Base-by-base conservation (phyloP, 768 basidiomycete species). In the Boletus eberwhitei region DNA sequence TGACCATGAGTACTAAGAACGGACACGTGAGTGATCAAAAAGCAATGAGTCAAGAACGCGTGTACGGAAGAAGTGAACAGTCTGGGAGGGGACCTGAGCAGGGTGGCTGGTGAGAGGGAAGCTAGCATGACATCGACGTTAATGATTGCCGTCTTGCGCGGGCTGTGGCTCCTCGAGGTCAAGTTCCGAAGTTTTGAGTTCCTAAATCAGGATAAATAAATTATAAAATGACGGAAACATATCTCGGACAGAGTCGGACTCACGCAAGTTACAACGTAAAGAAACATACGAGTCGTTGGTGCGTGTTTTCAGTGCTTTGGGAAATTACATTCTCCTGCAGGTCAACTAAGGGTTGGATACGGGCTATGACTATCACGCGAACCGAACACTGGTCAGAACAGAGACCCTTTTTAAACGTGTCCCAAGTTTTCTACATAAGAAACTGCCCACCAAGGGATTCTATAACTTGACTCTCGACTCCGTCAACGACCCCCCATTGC, bases 311-410 rank as follows among this genome's bases (percentile, higher is more conserved):
- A 5, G n/a, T 36, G 8, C 24, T n/a, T n/a, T 2, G 5, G 3
- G 11, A 22, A 57, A 57, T 57, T 46, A 47, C 48, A 45, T 55
- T 36, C 47, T 16, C 14, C 22, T 34, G 47, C 48, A 36, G 16
- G 38, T 19, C 22, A 47, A 24, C 5, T 22, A 35, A 35, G 5
- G 34, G 19, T 13, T 40, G 36, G 14, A 29, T 19, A n/a, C 36
- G 1, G 17, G 6, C 16, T 29, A 50, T 51, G 54, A 50, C 40
- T 24, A 45, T 41, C 50, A 47, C 39, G 21, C 38, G 46, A 59
- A 36, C 62, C 53, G 57, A 54, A 13, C 49, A 34, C 24, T n/a
- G 37, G 35, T 9, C 24, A 5, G 11, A 22, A 9, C 8, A 9
- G 24, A 8, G 19, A 13, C 17, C 38, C 24, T 31, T 35, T 38